Base-by-base conservation (phyloP, 148 eudicot species). In the Persicaria tinctoria region DNA sequence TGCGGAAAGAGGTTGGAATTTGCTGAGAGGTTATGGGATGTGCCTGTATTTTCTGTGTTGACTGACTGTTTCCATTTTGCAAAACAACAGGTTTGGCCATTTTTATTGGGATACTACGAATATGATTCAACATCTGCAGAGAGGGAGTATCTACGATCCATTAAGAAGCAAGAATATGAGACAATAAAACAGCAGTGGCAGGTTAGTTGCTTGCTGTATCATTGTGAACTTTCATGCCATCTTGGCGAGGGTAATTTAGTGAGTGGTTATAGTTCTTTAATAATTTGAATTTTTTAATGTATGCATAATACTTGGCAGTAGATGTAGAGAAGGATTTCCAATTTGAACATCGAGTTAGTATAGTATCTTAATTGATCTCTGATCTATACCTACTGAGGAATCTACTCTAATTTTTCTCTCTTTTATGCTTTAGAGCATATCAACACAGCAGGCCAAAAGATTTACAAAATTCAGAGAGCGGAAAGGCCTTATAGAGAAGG, bases 401-500 rank as follows among this genome's bases (percentile, higher is more conserved):
- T 55, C 38, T 59, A 18, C 41, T 32, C 3, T 32, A 32, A 1
- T 32, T 59, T 18, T 59, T 17, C 44, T 41, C 70, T 66, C 18
- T 63, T 32, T 66, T 66, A 0, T 41, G 27, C 51, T 86, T 72
- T 90, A 95, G 97, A 95, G 96, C 80, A 92, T 95, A 76, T 87
- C 96, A 27, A 75, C 85, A 17, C 88, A 90, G 76, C 98, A 92
- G 79, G 96, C 93, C 27, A 90, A 83, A 78, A 87, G 93, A 80
- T 95, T 95, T 83, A 92, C 96, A 27, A 95, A 95, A 81, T 95
- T 90, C 78, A 87, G 87, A 78, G 99, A 95, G 81, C 85, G 99
- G 79, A 95, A 86, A 81, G 91, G 91, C 76, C 94, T 95, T 51
- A 95, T 95, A 46, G 99, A 95, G 84, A 95, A 95, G 85, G 99